A percentile compares a stretch with the other conserved stretches of the same genome.
Conservation (phyloP, 192 early-diverging fungal genomes). For the Funneliformis mosseae region DNA sequence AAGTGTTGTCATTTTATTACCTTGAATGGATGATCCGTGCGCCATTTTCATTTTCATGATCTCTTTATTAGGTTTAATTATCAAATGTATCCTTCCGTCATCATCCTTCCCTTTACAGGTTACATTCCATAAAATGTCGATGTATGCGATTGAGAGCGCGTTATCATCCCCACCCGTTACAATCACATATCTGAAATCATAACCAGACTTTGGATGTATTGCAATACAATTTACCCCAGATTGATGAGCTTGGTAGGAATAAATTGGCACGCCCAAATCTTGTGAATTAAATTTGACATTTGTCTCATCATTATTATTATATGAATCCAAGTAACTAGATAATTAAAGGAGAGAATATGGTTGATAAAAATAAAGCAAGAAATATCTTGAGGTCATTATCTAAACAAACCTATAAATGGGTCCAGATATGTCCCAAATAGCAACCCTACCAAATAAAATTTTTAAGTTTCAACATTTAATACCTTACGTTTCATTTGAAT, state of each 20-base stretch:
- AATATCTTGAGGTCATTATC: conserved; percentile 19
- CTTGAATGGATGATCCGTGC: conserved; percentile 76
- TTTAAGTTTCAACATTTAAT: neutral
- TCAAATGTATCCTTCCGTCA: neutral
- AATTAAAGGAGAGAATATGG: conserved; percentile 11
- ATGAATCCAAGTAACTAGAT: conserved; percentile 17
- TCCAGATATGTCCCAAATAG: conserved; percentile 52
- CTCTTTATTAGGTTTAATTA: neutral
- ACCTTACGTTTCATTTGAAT: neutral
- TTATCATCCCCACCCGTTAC: conserved; percentile 84
- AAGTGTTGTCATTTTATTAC: conserved; percentile 30
- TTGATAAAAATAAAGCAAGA: neutral
- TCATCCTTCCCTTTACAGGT: neutral
- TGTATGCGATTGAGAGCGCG: conserved; percentile 42
- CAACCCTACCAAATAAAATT: conserved; percentile 40
- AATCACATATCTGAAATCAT: conserved; percentile 37
- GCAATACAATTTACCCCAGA: conserved; percentile 79
- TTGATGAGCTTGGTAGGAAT: conserved; percentile 49
- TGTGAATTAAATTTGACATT: neutral
- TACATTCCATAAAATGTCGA: conserved; percentile 31
- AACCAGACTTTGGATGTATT: conserved; percentile 31
- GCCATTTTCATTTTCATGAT: conserved; percentile 43
- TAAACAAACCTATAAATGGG: conserved; percentile 32
- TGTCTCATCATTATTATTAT: neutral
- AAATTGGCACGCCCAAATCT: conserved; percentile 37